Evolutionary conservation across 768 basidiomycete species (phyloP), one percentile per base, ranked within the genome.

Genomic region (Suillus cothurnatus): DNA sequence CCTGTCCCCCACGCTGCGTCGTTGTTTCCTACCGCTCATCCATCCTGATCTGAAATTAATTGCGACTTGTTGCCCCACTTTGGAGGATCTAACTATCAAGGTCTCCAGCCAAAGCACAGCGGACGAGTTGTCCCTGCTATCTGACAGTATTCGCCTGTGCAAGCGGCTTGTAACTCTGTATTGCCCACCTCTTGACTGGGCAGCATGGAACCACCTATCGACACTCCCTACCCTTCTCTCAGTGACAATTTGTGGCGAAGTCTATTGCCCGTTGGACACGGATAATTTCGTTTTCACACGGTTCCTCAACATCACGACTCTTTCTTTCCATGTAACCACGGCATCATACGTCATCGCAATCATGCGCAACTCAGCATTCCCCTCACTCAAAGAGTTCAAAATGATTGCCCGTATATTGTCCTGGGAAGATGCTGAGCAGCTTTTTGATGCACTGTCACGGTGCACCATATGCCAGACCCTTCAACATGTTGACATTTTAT

Each of bases 131-230:
- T 55, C 32, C 6, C 53, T 55, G 21, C 12, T 55, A 21, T 55
- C 53, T 34, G 32, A 55, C 53, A n/a, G 53, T 55, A 14, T 55
- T 12, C 32, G 53, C 34, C 12, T 55, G 6, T 55, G 32, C 53
- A 34, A 55, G 32, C 53, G 21, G 32, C 53, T 55, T 34, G 31
- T 55, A 34, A 55, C 53, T 34, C 21, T 55, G 21, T 55, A 32
- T 32, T 55, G 53, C 19, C 53, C 53, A n/a, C 53, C 53, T 34
- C 53, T 55, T 3, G 53, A 55, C 53, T 55, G 53, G 53, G 53
- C 53, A 55, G 32, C 53, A 55, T 55, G 53, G 53, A 14, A 55
- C 1, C 53, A 55, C 21, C 32, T 55, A 12, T 55, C 53, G 9
- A 32, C 32, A 21, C 53, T 55, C 53, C 53, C 32, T 4, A 55